Evolutionary conservation across 2,329 filamentous ascomycete species (phyloP).

Genomic region (Aspergillus novoparasiticus): DNA sequence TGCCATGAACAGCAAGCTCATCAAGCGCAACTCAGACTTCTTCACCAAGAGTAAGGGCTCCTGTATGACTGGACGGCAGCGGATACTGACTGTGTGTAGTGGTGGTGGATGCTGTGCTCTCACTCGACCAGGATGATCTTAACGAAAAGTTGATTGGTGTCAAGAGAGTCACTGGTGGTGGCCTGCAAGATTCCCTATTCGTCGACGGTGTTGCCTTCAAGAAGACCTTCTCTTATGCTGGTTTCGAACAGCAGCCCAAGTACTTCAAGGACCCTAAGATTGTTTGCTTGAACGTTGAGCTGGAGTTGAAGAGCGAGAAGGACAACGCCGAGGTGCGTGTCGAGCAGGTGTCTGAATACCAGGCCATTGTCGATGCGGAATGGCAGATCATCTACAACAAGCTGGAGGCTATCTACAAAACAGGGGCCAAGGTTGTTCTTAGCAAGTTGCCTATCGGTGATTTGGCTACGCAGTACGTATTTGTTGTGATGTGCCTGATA

Average conservation of each 20-base stretch:
- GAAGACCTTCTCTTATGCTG: slow-evolving; percentile 98
- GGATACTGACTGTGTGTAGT: slow-evolving; percentile 56
- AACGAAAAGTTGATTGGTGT: slow-evolving; percentile 98
- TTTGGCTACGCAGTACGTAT: slow-evolving; percentile 78
- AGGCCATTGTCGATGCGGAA: slow-evolving; percentile 97
- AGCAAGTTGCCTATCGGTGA: slow-evolving; percentile 98
- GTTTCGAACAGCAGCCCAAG: slow-evolving; percentile 99
- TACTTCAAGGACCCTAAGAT: slow-evolving; percentile 93
- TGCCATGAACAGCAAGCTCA: slow-evolving; percentile 99
- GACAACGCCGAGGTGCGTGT: slow-evolving; percentile 98
- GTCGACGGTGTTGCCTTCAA: slow-evolving; percentile 99
- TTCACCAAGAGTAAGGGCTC: slow-evolving; percentile 82
- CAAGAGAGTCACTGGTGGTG: slow-evolving; percentile 97
- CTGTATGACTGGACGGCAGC: not conserved
- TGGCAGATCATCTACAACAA: slow-evolving; percentile 99
- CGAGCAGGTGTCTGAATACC: slow-evolving; percentile 98
- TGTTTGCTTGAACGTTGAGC: slow-evolving; percentile 94
- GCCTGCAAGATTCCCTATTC: slow-evolving; percentile 92
- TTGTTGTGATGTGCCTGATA: not conserved
- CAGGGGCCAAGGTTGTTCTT: slow-evolving; percentile 94
- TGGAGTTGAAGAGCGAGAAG: slow-evolving; percentile 98
- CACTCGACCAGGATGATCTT: slow-evolving; percentile 92
- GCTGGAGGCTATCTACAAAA: slow-evolving; percentile 90
- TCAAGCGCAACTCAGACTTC: slow-evolving; percentile 94
- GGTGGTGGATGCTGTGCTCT: slow-evolving; percentile 95